These are phyloP conservation scores for Trichoderma gracile DNA, from an alignment of 2,329 filamentous ascomycete genomes.

Conservation along the genomic window DNA sequence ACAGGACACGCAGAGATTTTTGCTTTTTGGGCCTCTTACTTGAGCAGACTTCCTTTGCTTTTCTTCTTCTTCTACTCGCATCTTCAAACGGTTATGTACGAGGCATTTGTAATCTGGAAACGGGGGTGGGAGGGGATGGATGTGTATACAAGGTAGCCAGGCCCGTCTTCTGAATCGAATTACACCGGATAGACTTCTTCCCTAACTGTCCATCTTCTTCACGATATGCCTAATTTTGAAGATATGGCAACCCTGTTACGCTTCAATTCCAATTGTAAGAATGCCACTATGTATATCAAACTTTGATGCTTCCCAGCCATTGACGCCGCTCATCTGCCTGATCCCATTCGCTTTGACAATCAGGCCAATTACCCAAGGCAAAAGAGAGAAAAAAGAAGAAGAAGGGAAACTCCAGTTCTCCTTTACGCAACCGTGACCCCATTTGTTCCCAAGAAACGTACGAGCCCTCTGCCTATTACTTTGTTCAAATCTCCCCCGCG, in stretches of 20 bases:
- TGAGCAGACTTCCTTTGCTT: neutral
- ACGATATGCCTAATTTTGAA: neutral
- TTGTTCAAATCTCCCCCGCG: constrained; percentile 43
- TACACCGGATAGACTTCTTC: neutral
- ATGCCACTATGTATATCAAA: neutral
- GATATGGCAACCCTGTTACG: neutral
- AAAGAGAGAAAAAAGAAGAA: neutral
- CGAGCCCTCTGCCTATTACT: neutral
- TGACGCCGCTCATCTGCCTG: constrained; percentile 1
- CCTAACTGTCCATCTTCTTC: neutral
- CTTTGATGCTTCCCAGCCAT: constrained; percentile 12
- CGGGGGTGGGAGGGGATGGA: neutral
- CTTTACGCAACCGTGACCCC: neutral
- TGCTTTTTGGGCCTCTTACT: neutral
- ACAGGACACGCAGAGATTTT: neutral
- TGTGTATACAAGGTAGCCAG: constrained; percentile 4
- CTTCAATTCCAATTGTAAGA: neutral
- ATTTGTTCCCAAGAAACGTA: neutral
- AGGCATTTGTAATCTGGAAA: constrained; percentile 8
- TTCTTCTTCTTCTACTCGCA: neutral
- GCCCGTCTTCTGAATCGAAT: neutral
- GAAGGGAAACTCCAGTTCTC: neutral
- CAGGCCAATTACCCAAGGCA: neutral
- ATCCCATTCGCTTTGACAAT: constrained; percentile 2
- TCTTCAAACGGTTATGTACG: neutral